phyloP scores from a whole-genome alignment of 345 rosid species.

The Salix purpurea region DNA sequence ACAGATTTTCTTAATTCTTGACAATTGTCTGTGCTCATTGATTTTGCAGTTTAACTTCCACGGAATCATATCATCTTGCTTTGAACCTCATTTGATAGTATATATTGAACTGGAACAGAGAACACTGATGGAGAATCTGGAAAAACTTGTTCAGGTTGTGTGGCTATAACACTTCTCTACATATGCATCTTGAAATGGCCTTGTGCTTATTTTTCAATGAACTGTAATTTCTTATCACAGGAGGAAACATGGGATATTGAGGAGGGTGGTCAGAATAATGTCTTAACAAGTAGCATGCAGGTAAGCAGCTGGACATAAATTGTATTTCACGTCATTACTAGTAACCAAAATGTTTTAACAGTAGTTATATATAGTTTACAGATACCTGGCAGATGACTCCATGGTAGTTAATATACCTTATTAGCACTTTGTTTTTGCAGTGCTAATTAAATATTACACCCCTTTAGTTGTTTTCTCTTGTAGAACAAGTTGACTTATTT shows the following conservation, averaged over 20 bases:
- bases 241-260: conserved; percentile 99
- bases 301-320: conserved; percentile 31
- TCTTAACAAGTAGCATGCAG: conserved; percentile 92
- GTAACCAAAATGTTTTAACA: too few species aligned
- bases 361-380: too few species aligned
- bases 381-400: neutral
- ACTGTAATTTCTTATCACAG: conserved; percentile 30
- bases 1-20: conserved; percentile 7
- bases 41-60: conserved; percentile 90
- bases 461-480: too few species aligned
- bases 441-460: too few species aligned
- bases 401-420: too few species aligned
- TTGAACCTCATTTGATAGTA: conserved; percentile 84
- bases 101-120: conserved; percentile 94
- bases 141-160: conserved; percentile 89
- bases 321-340: neutral
- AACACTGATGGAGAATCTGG: conserved; percentile 93
- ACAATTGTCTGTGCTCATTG: conserved; percentile 12
- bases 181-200: neutral
- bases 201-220: conserved; percentile 22
- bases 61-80: conserved; percentile 95
- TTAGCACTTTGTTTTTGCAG: too few species aligned
- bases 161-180: conserved; percentile 5
- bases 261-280: conserved; percentile 91
- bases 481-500: too few species aligned